phyloP scores from a whole-genome alignment of 2,329 filamentous ascomycete genomes.

The Thelonectria rubi region DNA sequence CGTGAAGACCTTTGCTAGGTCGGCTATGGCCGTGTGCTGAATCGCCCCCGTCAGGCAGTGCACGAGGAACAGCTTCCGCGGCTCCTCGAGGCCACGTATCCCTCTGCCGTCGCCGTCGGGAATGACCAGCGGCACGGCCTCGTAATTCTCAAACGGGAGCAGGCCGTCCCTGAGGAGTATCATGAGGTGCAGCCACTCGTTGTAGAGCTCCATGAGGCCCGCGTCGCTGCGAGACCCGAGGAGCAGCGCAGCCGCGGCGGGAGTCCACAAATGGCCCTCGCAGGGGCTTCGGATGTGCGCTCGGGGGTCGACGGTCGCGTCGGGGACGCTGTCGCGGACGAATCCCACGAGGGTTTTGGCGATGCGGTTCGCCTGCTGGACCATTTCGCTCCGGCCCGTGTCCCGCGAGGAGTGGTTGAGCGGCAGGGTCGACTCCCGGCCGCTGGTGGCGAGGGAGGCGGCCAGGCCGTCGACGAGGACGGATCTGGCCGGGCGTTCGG shows the following conservation, averaged over 20 bases:
- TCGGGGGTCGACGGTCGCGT: neutral
- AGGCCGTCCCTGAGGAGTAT: neutral
- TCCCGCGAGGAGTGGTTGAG: neutral
- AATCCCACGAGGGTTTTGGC: neutral
- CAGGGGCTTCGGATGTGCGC: neutral
- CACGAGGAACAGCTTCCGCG: neutral
- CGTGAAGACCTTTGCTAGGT: neutral
- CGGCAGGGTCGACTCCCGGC: neutral
- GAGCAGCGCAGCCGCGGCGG: neutral
- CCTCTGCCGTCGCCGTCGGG: neutral
- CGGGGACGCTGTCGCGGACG: neutral
- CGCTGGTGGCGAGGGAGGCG: neutral
- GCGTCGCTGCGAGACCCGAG: neutral
- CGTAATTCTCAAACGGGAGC: constrained; percentile 1
- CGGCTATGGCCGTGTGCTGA: neutral
- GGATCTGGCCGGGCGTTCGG: neutral
- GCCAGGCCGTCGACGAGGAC: neutral
- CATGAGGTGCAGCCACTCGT: constrained; percentile 4
- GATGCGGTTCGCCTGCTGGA: neutral
- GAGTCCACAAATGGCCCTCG: constrained; percentile 1
- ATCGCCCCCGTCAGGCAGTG: neutral
- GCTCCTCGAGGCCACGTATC: neutral
- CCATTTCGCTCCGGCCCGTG: neutral
- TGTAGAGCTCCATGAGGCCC: neutral
- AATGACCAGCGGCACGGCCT: neutral